These are phyloP conservation scores for Hortaea werneckii DNA, from an alignment of 2,329 filamentous ascomycete species.

Conservation along the genomic window DNA sequence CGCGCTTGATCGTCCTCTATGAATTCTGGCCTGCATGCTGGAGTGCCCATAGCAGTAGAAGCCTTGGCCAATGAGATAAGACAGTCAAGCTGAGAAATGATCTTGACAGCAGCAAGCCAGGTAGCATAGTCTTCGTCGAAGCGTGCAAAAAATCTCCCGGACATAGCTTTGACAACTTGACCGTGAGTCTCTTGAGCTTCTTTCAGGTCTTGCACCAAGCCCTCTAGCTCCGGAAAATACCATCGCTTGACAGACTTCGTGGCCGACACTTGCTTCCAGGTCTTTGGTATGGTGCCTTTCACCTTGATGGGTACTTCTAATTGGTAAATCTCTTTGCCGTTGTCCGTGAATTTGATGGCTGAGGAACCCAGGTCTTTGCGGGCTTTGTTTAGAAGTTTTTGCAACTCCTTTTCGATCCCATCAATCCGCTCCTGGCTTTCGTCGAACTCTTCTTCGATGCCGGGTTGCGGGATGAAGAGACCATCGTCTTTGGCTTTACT, in stretches of 20 bases:
- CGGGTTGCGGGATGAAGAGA: slow-evolving; percentile 71
- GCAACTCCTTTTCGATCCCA: slow-evolving; percentile 62
- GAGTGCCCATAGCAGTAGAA: slow-evolving; percentile 71
- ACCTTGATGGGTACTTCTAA: slow-evolving; percentile 77
- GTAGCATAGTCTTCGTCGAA: slow-evolving; percentile 79
- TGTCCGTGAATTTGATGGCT: slow-evolving; percentile 50
- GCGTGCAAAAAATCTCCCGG: slow-evolving; percentile 68
- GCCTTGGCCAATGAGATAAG: slow-evolving; percentile 86
- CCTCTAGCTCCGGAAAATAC: slow-evolving; percentile 76
- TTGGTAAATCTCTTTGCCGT: slow-evolving; percentile 96
- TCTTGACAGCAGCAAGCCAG: slow-evolving; percentile 84
- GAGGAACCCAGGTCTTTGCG: slow-evolving; percentile 66
- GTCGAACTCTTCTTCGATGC: slow-evolving; percentile 89
- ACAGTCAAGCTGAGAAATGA: slow-evolving; percentile 88
- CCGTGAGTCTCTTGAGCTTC: slow-evolving; percentile 90
- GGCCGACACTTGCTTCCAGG: slow-evolving; percentile 93
- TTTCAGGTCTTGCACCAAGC: slow-evolving; percentile 75
- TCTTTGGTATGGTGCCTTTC: slow-evolving; percentile 64
- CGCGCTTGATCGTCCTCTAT: slow-evolving; percentile 61
- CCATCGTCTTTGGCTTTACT: slow-evolving; percentile 67
- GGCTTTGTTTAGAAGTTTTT: slow-evolving; percentile 59
- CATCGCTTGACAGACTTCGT: slow-evolving; percentile 85
- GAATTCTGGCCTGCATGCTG: slow-evolving; percentile 81
- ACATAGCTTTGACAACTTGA: slow-evolving; percentile 81
- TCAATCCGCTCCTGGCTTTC: slow-evolving; percentile 66